Conservation (phyloP, 2,329 filamentous ascomycete species). For the Bipolaris victoriae region DNA sequence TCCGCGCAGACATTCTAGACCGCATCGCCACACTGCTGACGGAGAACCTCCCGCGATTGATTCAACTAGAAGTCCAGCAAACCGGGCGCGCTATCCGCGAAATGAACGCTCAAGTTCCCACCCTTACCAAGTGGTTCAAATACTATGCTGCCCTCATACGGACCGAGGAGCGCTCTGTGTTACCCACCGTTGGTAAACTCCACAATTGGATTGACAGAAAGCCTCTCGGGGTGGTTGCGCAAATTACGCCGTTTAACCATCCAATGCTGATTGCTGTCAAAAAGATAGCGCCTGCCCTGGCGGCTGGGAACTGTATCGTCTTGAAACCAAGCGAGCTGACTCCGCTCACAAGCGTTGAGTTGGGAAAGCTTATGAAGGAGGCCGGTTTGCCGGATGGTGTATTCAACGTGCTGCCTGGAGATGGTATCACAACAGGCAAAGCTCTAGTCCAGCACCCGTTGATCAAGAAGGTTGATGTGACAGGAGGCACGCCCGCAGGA, state of each 20-base stretch:
- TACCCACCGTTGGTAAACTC: constrained; percentile 66
- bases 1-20: constrained; percentile 68
- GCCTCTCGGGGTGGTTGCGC: constrained; percentile 47
- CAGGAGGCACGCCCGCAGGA: constrained; percentile 47
- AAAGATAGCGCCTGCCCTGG: constrained; percentile 48
- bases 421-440: constrained; percentile 44
- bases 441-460: constrained; percentile 45
- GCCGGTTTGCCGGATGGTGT: constrained; percentile 48
- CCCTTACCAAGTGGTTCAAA: constrained; percentile 71
- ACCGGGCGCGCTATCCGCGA: constrained; percentile 72
- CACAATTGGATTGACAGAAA: constrained; percentile 53
- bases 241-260: constrained; percentile 51
- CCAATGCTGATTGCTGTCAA: constrained; percentile 51
- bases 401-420: constrained; percentile 44
- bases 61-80: constrained; percentile 69
- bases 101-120: constrained; percentile 72
- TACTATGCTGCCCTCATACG: constrained; percentile 72
- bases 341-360: constrained; percentile 45
- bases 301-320: constrained; percentile 46
- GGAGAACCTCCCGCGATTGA: constrained; percentile 60
- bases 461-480: constrained; percentile 49
- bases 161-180: constrained; percentile 69
- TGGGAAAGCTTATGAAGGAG: constrained; percentile 47
- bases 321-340: constrained; percentile 50
- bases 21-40: constrained; percentile 63